A percentile compares a stretch with the other conserved stretches of the same genome.
Evolutionary conservation across 2,329 filamentous ascomycete species (phyloP).

Genomic region (Pezicula carpinea): DNA sequence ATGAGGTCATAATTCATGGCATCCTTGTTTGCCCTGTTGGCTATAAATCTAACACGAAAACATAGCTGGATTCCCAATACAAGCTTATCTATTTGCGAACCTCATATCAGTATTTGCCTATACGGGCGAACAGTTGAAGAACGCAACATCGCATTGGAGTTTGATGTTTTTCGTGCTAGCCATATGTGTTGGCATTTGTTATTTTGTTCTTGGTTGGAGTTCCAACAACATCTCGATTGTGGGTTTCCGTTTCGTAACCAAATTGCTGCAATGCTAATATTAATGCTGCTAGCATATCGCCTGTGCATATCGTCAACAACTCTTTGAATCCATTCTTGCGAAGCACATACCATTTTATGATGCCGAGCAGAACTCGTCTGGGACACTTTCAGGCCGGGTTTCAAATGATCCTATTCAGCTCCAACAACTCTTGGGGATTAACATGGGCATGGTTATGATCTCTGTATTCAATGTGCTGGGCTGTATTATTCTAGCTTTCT

Average conservation of each 20-base stretch:
- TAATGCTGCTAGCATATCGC: slow-evolving; percentile 25
- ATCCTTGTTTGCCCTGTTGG: slow-evolving; percentile 11
- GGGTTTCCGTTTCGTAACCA: slow-evolving; percentile 17
- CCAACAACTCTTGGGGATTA: slow-evolving; percentile 44
- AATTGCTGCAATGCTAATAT: slow-evolving; percentile 24
- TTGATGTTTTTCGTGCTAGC: slow-evolving; percentile 46
- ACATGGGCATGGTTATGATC: slow-evolving; percentile 51
- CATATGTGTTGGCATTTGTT: slow-evolving; percentile 32
- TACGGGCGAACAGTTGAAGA: slow-evolving; percentile 13
- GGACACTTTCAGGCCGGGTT: slow-evolving; percentile 41
- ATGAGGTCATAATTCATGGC: slow-evolving; percentile 8
- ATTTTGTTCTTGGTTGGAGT: slow-evolving; percentile 26
- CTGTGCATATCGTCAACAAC: slow-evolving; percentile 36
- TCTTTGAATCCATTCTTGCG: slow-evolving; percentile 39
- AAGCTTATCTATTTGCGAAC: slow-evolving; percentile 30
- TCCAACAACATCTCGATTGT: slow-evolving; percentile 35
- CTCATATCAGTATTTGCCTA: slow-evolving; percentile 27
- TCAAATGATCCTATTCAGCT: slow-evolving; percentile 44
- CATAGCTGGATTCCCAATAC: slow-evolving; percentile 29
- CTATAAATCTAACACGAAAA: not conserved
- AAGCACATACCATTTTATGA: slow-evolving; percentile 40
- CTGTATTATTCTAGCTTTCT: slow-evolving; percentile 61
- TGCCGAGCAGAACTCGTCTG: slow-evolving; percentile 40
- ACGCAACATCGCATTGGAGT: slow-evolving; percentile 39
- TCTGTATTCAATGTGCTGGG: slow-evolving; percentile 63